Evolutionary conservation across 257 asterid genomes (phyloP).

Genomic region (Primulina tabacum): DNA sequence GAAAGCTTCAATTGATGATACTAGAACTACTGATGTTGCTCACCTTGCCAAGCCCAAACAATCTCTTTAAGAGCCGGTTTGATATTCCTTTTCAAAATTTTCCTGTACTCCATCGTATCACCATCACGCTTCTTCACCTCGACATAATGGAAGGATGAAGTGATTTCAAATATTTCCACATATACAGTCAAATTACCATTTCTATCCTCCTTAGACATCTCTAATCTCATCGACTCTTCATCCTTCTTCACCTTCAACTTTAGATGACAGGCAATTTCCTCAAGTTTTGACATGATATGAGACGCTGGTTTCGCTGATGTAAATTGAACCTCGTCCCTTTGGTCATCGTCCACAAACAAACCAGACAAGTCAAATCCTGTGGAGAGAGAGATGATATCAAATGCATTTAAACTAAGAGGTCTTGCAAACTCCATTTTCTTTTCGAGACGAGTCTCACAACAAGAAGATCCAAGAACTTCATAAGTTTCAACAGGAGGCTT

Average conservation of each 20-base stretch:
- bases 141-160: constrained; percentile 50
- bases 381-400: constrained; percentile 76
- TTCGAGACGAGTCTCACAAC: constrained; percentile 6
- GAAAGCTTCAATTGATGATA: neutral
- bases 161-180: constrained; percentile 47
- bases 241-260: constrained; percentile 48
- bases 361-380: constrained; percentile 74
- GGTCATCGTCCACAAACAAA: constrained; percentile 52
- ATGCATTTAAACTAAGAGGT: constrained; percentile 55
- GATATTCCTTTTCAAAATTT: constrained; percentile 37
- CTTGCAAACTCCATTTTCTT: constrained; percentile 33
- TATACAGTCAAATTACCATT: constrained; percentile 40
- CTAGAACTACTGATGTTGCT: constrained; percentile 21
- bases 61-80: constrained; percentile 44
- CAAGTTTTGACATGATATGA: constrained; percentile 47
- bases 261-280: constrained; percentile 44
- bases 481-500: constrained; percentile 24
- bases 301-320: constrained; percentile 42
- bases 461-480: constrained; percentile 8
- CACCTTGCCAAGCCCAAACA: constrained; percentile 57
- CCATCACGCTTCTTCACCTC: constrained; percentile 66
- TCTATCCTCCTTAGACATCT: constrained; percentile 30
- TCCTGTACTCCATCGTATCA: constrained; percentile 46
- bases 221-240: constrained; percentile 49
- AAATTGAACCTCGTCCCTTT: constrained; percentile 65